phyloP scores from a whole-genome alignment of 23 red algal species.

The Gracilaria domingensis region DNA sequence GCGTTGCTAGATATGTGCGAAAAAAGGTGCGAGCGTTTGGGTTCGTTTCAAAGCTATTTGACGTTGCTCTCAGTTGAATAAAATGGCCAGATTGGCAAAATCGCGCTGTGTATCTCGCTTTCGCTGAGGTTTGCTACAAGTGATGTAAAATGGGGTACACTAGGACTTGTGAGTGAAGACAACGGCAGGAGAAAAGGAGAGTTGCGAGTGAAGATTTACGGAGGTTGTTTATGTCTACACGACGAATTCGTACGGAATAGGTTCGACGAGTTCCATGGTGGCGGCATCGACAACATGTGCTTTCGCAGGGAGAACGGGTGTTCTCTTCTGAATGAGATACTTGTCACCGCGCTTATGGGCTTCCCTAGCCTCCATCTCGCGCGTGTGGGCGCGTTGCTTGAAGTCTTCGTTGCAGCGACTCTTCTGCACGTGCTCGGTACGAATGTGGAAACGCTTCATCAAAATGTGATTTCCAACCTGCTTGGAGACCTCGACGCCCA shows the following conservation, averaged over 20 bases:
- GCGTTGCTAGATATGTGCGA: too few relatives aligned
- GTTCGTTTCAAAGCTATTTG: too few relatives aligned
- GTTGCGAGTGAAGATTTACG: too few relatives aligned
- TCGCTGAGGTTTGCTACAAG: too few relatives aligned
- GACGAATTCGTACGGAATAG: constrained; percentile 90
- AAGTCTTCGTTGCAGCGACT: constrained; percentile 93
- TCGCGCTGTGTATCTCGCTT: too few relatives aligned
- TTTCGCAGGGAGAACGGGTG: constrained; percentile 63
- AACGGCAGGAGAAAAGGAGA: too few relatives aligned
- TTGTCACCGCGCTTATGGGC: constrained; percentile 73
- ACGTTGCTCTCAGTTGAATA: too few relatives aligned
- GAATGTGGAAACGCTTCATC: constrained; percentile 95
- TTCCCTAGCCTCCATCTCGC: constrained; percentile 66
- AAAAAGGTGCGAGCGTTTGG: too few relatives aligned
- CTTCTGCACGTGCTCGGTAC: constrained; percentile 91
- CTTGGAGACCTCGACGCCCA: constrained; percentile 97
- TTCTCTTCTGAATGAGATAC: constrained; percentile 73
- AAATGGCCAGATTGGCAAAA: too few relatives aligned
- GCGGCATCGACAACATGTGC: constrained; percentile 69
- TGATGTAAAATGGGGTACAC: too few relatives aligned
- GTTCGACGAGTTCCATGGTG: constrained; percentile 81
- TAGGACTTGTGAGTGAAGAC: too few relatives aligned
- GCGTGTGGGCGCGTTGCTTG: constrained; percentile 42
- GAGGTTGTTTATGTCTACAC: constrained; percentile 65
- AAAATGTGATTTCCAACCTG: constrained; percentile 73